Evolutionary conservation across 2,329 filamentous ascomycete genomes (phyloP).

Genomic region (Fusarium sp.): DNA sequence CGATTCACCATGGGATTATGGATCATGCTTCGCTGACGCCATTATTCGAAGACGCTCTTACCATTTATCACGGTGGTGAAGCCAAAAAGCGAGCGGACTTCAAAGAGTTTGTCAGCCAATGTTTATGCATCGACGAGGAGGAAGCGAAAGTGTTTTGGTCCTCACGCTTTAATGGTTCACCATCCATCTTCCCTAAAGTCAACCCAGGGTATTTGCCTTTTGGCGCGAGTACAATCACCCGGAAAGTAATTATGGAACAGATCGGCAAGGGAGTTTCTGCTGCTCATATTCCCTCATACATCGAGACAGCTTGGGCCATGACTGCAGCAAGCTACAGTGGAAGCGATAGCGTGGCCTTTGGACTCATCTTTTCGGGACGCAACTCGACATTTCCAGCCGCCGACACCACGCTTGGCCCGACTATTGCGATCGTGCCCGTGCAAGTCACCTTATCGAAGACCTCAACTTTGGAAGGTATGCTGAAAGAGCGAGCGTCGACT

Average conservation of each 20-base stretch:
- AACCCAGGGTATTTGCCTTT: neutral
- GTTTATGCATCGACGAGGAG: neutral
- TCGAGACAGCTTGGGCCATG: neutral
- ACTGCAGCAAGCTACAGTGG: neutral
- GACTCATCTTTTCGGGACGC: neutral
- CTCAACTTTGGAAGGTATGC: neutral
- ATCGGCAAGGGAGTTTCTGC: neutral
- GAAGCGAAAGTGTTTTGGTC: neutral
- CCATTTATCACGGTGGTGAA: neutral
- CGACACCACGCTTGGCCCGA: neutral
- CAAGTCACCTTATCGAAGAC: neutral
- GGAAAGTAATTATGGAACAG: neutral
- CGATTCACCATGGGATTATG: neutral
- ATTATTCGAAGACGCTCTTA: neutral
- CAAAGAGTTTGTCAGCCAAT: neutral
- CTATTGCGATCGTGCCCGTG: neutral
- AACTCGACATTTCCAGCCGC: neutral
- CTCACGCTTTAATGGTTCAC: neutral
- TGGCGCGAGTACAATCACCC: neutral
- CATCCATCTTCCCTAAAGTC: neutral
- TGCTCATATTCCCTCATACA: neutral
- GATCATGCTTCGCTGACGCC: neutral
- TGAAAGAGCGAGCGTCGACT: neutral
- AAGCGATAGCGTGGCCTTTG: neutral
- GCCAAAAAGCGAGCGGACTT: neutral